phyloP scores from a whole-genome alignment of 768 basidiomycete genomes.

The Lactarius tabidus region DNA sequence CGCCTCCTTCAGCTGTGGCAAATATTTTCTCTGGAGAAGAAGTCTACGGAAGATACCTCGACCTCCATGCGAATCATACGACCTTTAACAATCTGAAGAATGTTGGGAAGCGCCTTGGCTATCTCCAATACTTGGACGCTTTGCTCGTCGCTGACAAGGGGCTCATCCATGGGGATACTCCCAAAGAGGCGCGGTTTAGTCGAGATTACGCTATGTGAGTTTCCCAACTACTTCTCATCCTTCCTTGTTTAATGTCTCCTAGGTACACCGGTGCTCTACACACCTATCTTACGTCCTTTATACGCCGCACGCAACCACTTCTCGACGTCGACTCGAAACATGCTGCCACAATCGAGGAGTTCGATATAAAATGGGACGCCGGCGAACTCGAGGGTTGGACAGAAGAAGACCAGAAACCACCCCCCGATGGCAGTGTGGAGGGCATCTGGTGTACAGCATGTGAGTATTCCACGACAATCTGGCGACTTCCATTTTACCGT shows the following conservation, averaged over 20 bases:
- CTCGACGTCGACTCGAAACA: conserved; percentile 70
- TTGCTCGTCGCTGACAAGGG: conserved; percentile 63
- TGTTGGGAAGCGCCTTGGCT: conserved; percentile 77
- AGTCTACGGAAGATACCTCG: conserved; percentile 89
- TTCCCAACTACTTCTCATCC: neutral
- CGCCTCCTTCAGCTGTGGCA: conserved; percentile 54
- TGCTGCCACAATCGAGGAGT: conserved; percentile 59
- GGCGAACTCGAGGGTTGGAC: conserved; percentile 78
- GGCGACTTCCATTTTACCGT: conserved; percentile 13
- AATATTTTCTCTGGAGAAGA: conserved; percentile 96
- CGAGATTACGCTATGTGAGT: conserved; percentile 80
- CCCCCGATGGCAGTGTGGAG: conserved; percentile 44
- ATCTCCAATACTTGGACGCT: conserved; percentile 90
- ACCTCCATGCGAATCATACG: conserved; percentile 84
- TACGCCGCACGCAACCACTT: conserved; percentile 80
- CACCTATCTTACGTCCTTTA: conserved; percentile 80
- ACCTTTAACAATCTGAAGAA: conserved; percentile 88
- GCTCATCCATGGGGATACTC: conserved; percentile 62
- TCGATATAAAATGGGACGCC: conserved; percentile 75
- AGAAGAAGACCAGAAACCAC: conserved; percentile 38
- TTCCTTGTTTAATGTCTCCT: conserved; percentile 17
- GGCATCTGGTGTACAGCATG: conserved; percentile 95
- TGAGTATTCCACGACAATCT: conserved; percentile 41
- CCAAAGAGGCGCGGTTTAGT: conserved; percentile 59
- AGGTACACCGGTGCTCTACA: conserved; percentile 86